A percentile compares a stretch with the other conserved stretches of the same genome.
Conservation (phyloP, 257 asterid genomes). For the Ilex asprella region DNA sequence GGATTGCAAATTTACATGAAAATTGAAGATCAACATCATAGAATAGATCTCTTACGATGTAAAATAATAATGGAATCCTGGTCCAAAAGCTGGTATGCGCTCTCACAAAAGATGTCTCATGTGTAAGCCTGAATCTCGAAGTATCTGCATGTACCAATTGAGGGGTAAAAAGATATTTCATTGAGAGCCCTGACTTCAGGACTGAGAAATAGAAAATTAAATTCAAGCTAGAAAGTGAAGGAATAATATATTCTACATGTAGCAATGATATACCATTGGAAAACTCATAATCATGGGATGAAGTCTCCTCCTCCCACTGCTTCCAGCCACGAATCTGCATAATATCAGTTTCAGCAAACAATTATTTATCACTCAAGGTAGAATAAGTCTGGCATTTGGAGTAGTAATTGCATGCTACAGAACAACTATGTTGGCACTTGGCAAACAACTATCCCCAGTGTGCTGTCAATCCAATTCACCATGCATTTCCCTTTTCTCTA, state of each 20-base stretch:
- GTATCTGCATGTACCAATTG: conserved; percentile 54
- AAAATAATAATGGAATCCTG: conserved; percentile 64
- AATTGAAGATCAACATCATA: neutral
- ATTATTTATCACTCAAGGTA: neutral
- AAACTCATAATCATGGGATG: conserved; percentile 65
- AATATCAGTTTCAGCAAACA: conserved; percentile 9
- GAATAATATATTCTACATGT: neutral
- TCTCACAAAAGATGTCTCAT: conserved; percentile 90
- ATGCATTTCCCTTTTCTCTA: too few relatives aligned
- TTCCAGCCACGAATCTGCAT: conserved; percentile 89
- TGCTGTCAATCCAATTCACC: too few relatives aligned
- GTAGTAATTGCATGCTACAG: neutral
- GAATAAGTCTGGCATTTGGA: neutral
- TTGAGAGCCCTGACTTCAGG: conserved; percentile 8
- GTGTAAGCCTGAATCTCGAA: conserved; percentile 83
- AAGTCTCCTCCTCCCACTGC: conserved; percentile 86
- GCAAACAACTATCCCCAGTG: too few relatives aligned
- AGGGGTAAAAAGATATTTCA: neutral
- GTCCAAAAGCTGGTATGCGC: conserved; percentile 96
- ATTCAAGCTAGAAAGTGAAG: neutral
- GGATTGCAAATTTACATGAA: neutral
- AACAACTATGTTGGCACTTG: too few relatives aligned
- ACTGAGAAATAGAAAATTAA: neutral
- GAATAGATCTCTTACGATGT: conserved; percentile 48
- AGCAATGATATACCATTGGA: conserved; percentile 47